phyloP scores from a whole-genome alignment of 2,329 filamentous ascomycete species.

The Neocatenulostroma microsporum region DNA sequence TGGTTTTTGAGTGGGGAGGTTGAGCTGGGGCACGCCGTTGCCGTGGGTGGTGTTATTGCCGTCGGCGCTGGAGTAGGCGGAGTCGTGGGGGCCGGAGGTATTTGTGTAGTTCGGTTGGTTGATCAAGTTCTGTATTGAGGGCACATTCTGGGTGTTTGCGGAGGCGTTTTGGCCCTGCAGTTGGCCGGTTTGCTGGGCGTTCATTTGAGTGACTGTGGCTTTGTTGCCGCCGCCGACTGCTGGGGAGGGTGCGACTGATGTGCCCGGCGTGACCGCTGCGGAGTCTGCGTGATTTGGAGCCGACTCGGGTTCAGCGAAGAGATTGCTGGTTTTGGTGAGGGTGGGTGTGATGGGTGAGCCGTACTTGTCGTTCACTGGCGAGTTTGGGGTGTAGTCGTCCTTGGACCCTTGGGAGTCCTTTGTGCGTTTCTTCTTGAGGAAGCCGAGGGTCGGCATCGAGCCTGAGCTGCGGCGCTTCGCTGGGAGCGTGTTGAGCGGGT shows the following conservation, averaged over 20 bases:
- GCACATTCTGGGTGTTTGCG: conserved; percentile 53
- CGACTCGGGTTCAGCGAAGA: conserved; percentile 25
- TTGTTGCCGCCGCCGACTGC: too few species aligned
- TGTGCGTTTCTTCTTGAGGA: conserved; percentile 98
- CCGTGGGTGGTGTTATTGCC: conserved; percentile 33
- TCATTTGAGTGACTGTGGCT: too few species aligned
- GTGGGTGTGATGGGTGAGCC: conserved; percentile 39
- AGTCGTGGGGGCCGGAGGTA: conserved; percentile 29
- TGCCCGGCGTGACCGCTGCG: too few species aligned
- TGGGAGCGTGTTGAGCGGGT: conserved; percentile 4
- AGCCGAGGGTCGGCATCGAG: conserved; percentile 85
- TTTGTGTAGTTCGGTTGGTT: conserved; percentile 49
- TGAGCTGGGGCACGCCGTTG: conserved; percentile 31
- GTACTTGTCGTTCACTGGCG: conserved; percentile 46
- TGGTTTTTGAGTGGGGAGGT: conserved; percentile 26
- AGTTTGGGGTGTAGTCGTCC: conserved; percentile 55
- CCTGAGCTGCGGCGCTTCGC: conserved; percentile 7
- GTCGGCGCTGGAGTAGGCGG: conserved; percentile 23
- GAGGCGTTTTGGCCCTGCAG: conserved; percentile 31
- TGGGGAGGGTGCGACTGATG: too few species aligned
- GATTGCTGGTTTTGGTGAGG: conserved; percentile 34
- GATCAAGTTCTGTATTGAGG: conserved; percentile 78
- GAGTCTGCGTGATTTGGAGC: too few species aligned
- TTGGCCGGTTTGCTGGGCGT: conserved; percentile 14
- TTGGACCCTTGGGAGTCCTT: conserved; percentile 63